Evolutionary conservation across 2,329 filamentous ascomycete species (phyloP).

Genomic region (Nigrospora osmanthi): DNA sequence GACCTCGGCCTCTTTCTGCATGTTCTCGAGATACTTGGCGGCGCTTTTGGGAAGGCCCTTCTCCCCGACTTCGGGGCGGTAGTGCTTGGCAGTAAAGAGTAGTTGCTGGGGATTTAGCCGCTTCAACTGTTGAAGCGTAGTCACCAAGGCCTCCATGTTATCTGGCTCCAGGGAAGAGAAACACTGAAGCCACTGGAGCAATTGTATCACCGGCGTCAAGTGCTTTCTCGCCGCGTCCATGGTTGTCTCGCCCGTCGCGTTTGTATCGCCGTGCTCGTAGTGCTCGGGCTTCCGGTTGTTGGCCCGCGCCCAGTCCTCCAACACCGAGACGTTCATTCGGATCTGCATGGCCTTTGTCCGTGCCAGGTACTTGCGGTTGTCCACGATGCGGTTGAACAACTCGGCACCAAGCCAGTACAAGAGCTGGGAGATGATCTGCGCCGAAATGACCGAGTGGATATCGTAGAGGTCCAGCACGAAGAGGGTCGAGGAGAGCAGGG

Average conservation of each 20-base stretch:
- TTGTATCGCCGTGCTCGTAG: slow-evolving; percentile 86
- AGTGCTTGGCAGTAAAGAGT: slow-evolving; percentile 86
- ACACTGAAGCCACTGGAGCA: slow-evolving; percentile 95
- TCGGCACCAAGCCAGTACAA: slow-evolving; percentile 96
- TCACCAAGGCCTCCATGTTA: slow-evolving; percentile 80
- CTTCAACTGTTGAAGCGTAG: slow-evolving; percentile 82
- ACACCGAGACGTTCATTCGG: slow-evolving; percentile 91
- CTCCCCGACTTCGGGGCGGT: slow-evolving; percentile 90
- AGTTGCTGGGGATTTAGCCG: slow-evolving; percentile 80
- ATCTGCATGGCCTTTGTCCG: slow-evolving; percentile 99
- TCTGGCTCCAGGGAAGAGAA: slow-evolving; percentile 85
- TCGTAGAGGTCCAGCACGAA: slow-evolving; percentile 99
- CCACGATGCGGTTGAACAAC: slow-evolving; percentile 97
- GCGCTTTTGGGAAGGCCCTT: slow-evolving; percentile 84
- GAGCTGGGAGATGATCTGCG: slow-evolving; percentile 86
- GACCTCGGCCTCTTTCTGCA: slow-evolving; percentile 66
- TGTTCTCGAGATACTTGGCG: slow-evolving; percentile 73
- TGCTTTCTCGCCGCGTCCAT: slow-evolving; percentile 78
- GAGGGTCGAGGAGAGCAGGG: slow-evolving; percentile 85
- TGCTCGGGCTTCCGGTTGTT: slow-evolving; percentile 95
- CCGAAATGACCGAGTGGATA: slow-evolving; percentile 90
- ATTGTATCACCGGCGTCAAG: slow-evolving; percentile 81
- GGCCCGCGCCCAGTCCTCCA: slow-evolving; percentile 91
- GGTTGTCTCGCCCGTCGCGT: slow-evolving; percentile 76
- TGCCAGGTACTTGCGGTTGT: slow-evolving; percentile 86